Evolutionary conservation across 1,284 basidiomycete genomes (phyloP).

Genomic region (Ceratobasidium theobromae): DNA sequence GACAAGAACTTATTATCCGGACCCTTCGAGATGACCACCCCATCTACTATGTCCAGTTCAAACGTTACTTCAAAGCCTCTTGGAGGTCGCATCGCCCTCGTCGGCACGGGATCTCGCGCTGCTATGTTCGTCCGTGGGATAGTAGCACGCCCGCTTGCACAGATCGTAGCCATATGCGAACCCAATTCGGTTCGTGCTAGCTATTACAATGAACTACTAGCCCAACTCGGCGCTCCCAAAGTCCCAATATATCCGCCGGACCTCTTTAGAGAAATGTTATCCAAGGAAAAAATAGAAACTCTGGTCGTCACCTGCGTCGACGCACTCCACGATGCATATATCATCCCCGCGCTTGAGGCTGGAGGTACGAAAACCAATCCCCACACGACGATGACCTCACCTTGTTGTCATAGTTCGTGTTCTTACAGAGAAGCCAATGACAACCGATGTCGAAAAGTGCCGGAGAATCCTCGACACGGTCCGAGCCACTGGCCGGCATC

Average conservation of each 20-base stretch:
- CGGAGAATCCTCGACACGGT: conserved; percentile 52
- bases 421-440: conserved; percentile 59
- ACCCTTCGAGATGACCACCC: not conserved
- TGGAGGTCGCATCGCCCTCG: conserved; percentile 47
- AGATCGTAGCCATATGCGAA: conserved; percentile 54
- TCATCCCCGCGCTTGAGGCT: conserved; percentile 49
- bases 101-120: conserved; percentile 50
- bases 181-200: conserved; percentile 52
- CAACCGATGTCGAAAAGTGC: conserved; percentile 54
- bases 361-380: conserved; percentile 42
- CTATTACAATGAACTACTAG: conserved; percentile 52
- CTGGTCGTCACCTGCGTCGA: conserved; percentile 58
- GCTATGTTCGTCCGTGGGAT: conserved; percentile 49
- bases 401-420: conserved; percentile 44
- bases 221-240: conserved; percentile 44
- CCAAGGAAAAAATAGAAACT: conserved; percentile 51
- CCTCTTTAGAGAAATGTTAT: conserved; percentile 53
- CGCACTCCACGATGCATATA: conserved; percentile 54
- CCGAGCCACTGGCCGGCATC: conserved; percentile 47
- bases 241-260: conserved; percentile 50
- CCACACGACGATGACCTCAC: not conserved
- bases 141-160: conserved; percentile 42
- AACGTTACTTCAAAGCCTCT: conserved; percentile 1
- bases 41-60: conserved; percentile 6
- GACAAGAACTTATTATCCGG: conserved; percentile 45